Conservation (phyloP, 2,329 filamentous ascomycete genomes). For the Madurella fahalii region DNA sequence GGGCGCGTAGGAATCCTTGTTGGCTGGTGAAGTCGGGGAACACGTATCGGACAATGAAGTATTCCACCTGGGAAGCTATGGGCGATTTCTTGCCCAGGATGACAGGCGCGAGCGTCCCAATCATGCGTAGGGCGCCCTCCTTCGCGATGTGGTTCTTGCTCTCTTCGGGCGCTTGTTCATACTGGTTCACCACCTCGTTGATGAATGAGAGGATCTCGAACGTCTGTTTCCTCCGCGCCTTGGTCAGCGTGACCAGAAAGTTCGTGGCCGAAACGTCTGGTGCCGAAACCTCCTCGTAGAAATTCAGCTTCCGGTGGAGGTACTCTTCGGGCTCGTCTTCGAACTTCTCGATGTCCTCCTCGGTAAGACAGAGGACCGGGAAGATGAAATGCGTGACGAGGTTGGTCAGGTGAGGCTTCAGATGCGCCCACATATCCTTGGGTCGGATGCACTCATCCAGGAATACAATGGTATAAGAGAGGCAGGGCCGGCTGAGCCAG, state of each 20-base stretch:
- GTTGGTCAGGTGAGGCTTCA: constrained; percentile 90
- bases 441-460: constrained; percentile 96
- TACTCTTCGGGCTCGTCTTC: constrained; percentile 94
- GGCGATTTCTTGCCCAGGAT: constrained; percentile 98
- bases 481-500: constrained; percentile 90
- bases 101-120: constrained; percentile 88
- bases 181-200: constrained; percentile 90
- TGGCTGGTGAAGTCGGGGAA: constrained; percentile 95
- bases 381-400: constrained; percentile 94
- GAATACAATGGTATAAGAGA: constrained; percentile 92
- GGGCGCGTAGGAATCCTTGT: constrained; percentile 87
- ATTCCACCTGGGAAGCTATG: constrained; percentile 95
- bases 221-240: constrained; percentile 90
- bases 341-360: constrained; percentile 91
- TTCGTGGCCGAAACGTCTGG: constrained; percentile 95
- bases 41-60: constrained; percentile 96
- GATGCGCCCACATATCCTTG: constrained; percentile 91
- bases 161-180: constrained; percentile 76
- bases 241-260: constrained; percentile 91
- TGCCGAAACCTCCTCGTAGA: constrained; percentile 93
- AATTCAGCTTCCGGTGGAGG: constrained; percentile 93
- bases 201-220: constrained; percentile 93
- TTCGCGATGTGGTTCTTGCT: constrained; percentile 94
- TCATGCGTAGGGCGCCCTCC: constrained; percentile 95
- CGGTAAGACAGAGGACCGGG: constrained; percentile 85